Evolutionary conservation across 2,329 filamentous ascomycete species (phyloP), one percentile per base, ranked within the genome.

Genomic region (Penicillium sp.): DNA sequence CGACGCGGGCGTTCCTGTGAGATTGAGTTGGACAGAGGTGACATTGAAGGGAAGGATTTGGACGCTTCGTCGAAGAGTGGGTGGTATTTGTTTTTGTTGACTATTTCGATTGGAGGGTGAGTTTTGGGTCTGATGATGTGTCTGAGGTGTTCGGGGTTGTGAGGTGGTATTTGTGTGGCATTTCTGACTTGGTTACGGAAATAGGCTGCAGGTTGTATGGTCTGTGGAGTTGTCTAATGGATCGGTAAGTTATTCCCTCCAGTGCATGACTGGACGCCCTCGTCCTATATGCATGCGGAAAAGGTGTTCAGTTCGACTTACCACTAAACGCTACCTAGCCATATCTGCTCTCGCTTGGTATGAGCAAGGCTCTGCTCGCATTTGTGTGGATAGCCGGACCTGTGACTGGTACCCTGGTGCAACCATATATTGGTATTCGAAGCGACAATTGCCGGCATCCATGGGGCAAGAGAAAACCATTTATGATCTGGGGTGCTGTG

Each of bases 201-300:
- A 54, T 64, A 84, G 91, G 25, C 81, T 98, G 63, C 94, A 98
- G 78, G 90, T 98, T 67, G 92, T 94, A 31, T 98, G 94, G 94
- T 93, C 93, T 1, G 92, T 96, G 43, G 94, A 98, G 76, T 83
- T 96, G 43, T 96, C 92, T 55, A 94, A 96, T 79, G 93, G 93
- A 68, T 96, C 94, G 55, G 83, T 85, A 74, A 71, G 82, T 77
- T 34, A 20, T 37, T 15, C 3, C 41, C 35, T 49, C 47, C 58
- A 39, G 37, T 53, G 15, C 28, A 12, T 6, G 4, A 8, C 14
- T 22, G 12, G 10, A 11, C 22, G 15, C 11, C 25, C 22, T 35
- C n/a, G 41, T 25, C 5, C 4, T n/a, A 20, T 43, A 25, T 15
- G 14, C 1, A n/a, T 15, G 28, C 31, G 37, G 17, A 41, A 2